phyloP scores from a whole-genome alignment of 1,284 basidiomycete species.

The Austropuccinia psidii region DNA sequence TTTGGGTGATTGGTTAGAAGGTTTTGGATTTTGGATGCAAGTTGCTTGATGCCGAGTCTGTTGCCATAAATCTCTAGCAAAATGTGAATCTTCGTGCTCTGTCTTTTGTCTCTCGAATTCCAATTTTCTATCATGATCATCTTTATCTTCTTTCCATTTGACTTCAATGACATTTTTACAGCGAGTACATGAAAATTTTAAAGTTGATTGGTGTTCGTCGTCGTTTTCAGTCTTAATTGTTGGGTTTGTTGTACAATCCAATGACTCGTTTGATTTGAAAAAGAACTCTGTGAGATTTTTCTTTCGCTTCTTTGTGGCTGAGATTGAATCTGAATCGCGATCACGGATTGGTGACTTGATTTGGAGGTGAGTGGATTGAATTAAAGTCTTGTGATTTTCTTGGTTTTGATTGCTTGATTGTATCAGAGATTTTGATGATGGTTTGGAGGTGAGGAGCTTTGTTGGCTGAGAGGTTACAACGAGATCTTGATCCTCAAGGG shows the following conservation, averaged over 20 bases:
- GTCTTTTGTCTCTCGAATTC: background rate
- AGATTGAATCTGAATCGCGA: background rate
- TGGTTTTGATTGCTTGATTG: background rate
- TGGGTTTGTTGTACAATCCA: background rate
- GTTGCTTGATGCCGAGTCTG: background rate
- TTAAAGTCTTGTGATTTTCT: no score
- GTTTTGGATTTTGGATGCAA: background rate
- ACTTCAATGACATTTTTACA: background rate
- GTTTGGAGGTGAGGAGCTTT: background rate
- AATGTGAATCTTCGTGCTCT: slow-evolving; percentile 13
- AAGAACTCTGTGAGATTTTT: background rate
- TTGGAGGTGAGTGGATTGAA: no score
- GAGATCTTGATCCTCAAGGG: background rate
- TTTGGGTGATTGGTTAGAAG: background rate
- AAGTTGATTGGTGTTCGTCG: no score
- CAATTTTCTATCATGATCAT: background rate
- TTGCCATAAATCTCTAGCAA: slow-evolving; percentile 11
- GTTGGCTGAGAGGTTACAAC: background rate
- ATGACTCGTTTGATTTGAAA: background rate
- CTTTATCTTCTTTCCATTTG: background rate
- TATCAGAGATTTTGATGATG: background rate
- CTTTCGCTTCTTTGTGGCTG: background rate
- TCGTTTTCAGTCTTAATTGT: background rate
- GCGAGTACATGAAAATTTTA: slow-evolving; percentile 1
- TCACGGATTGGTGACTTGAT: background rate